Evolutionary conservation across 2,329 filamentous ascomycete species (phyloP), one percentile per base, ranked within the genome.

Genomic region (Fusarium ambrosium): DNA sequence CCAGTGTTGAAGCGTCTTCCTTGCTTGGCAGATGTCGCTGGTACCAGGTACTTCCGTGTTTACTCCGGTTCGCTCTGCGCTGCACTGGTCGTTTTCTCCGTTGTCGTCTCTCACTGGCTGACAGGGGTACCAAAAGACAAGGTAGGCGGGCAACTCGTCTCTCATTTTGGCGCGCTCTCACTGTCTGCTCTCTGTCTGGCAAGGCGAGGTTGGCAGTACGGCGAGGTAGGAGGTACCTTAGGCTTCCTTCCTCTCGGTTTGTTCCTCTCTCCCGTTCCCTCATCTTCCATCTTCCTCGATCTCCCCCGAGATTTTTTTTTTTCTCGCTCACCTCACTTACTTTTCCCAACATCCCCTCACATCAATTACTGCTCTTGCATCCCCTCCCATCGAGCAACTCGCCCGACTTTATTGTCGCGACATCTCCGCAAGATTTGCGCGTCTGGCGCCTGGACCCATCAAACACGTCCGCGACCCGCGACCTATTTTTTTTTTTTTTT

Each of bases 401-500:
- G 59, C 64, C 36, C 39, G 56, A 68, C 62, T 66, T 58, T 48
- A 73, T 67, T 66, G 60, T 64, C 55, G 67, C 67, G 68, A 76
- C 71, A 78, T 68, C 64, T 75, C 62, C 59, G 62, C 53, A 55
- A 61, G 65, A 72, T 78, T 76, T 79, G 77, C 77, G 77, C 77
- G 77, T 69, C 77, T 79, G 77, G 77, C 77, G 77, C 64, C 73
- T 78, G 75, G 77, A 72, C 75, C 77, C 77, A 78, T 79, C 75
- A 74, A 77, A 77, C 75, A 77, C 75, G 75, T 71, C 66, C 65
- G 60, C 73, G 73, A 76, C 70, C 75, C 75, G 68, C 75, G 74
- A 77, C 75, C 69, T 56, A 69, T 73, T 69, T 65, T 79, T 78
- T 76, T 65, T 79, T 78, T 76, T 32, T 27, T 24, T 64, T 41